A percentile compares a stretch with the other conserved stretches of the same genome.
Conservation (phyloP, 192 early-diverging fungal genomes). For the Coemansia sp. region DNA sequence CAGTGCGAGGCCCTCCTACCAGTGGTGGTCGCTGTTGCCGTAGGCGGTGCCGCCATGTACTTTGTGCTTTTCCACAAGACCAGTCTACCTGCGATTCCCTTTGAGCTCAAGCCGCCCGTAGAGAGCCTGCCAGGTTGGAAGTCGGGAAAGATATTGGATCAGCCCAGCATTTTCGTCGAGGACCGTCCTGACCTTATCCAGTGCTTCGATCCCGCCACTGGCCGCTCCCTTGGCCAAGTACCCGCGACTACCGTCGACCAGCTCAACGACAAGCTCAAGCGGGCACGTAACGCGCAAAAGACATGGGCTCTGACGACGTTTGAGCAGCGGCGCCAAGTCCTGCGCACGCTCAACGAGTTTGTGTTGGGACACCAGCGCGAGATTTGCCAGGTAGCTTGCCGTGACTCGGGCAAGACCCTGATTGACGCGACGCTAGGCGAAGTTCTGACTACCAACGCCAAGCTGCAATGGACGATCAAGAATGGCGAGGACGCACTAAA, state of each 20-base stretch:
- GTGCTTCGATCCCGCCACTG: conserved; percentile 87
- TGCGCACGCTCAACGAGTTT: conserved; percentile 72
- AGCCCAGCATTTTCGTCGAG: conserved; percentile 33
- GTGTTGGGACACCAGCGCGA: conserved; percentile 72
- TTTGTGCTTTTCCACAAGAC: conserved; percentile 14
- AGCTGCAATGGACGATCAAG: conserved; percentile 78
- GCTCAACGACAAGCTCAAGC: conserved; percentile 60
- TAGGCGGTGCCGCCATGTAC: conserved; percentile 31
- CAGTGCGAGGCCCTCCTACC: conserved; percentile 23
- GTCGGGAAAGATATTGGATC: conserved; percentile 23
- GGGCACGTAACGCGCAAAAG: conserved; percentile 66
- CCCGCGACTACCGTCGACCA: conserved; percentile 61
- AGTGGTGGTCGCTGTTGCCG: conserved; percentile 20
- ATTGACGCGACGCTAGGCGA: conserved; percentile 86
- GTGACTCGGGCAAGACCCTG: conserved; percentile 83
- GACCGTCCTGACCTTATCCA: conserved; percentile 58
- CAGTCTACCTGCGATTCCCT: conserved; percentile 33
- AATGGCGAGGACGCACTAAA: conserved; percentile 72
- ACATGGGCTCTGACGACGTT: conserved; percentile 72
- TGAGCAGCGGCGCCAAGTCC: conserved; percentile 70
- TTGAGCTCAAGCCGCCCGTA: conserved; percentile 39
- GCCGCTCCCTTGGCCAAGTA: conserved; percentile 67
- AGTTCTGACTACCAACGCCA: conserved; percentile 76
- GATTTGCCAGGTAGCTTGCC: conserved; percentile 71
- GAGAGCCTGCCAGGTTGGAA: conserved; percentile 49